phyloP scores from a whole-genome alignment of 441 rosid genomes.

The Iberis amara region DNA sequence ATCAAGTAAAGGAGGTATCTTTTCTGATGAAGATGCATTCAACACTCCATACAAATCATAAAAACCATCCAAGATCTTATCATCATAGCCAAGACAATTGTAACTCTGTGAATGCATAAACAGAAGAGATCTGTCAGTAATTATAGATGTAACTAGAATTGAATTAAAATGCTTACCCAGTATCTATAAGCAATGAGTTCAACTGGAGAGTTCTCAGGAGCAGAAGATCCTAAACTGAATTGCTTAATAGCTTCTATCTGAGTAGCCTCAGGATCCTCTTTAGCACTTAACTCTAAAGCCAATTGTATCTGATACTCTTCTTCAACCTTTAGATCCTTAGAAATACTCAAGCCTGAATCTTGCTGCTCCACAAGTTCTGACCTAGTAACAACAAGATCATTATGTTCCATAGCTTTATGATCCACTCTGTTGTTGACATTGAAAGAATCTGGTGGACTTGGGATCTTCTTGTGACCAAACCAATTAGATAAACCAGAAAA shows the following conservation, averaged over 20 bases:
- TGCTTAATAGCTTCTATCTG: conserved; percentile 97
- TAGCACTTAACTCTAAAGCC: conserved; percentile 91
- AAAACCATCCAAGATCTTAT: conserved; percentile 94
- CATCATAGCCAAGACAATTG: conserved; percentile 87
- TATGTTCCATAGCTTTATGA: conserved; percentile 32
- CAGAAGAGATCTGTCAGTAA: conserved; percentile 10
- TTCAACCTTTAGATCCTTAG: conserved; percentile 70
- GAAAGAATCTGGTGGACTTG: conserved; percentile 60
- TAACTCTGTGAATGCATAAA: conserved; percentile 71
- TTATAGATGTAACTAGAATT: neutral
- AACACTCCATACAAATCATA: conserved; percentile 78
- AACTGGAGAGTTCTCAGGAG: conserved; percentile 79
- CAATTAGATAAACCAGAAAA: conserved; percentile 73
- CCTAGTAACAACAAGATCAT: conserved; percentile 33
- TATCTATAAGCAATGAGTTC: conserved; percentile 89
- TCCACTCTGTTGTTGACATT: conserved; percentile 31
- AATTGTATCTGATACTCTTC: conserved; percentile 92
- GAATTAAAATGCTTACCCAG: conserved; percentile 52
- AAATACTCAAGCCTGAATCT: conserved; percentile 26
- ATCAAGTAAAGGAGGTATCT: conserved; percentile 87
- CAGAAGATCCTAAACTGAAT: conserved; percentile 76
- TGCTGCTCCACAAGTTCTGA: conserved; percentile 4
- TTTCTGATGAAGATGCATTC: conserved; percentile 49
- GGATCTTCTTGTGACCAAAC: conserved; percentile 58
- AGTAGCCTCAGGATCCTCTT: conserved; percentile 94